Evolutionary conservation across 169 alveolate species (phyloP).

Genomic region (Eimeria sp.): DNA sequence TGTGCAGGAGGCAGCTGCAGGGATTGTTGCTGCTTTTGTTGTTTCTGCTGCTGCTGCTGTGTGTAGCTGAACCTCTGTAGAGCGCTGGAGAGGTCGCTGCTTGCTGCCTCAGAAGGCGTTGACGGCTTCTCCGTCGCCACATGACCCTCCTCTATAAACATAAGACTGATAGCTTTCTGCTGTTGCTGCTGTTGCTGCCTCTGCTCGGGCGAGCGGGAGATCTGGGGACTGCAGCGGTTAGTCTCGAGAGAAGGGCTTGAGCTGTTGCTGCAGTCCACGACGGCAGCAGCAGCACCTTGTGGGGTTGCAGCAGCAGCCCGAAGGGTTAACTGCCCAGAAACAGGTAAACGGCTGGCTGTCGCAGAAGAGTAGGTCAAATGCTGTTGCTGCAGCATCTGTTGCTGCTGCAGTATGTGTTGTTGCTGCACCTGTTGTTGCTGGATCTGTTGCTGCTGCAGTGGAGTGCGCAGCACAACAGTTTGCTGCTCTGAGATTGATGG

Average conservation of each 20-base stretch:
- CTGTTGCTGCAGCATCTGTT: background rate
- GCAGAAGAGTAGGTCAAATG: background rate
- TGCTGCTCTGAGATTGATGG: background rate
- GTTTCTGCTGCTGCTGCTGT: conserved; percentile 38
- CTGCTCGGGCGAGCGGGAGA: background rate
- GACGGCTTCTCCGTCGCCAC: conserved; percentile 64
- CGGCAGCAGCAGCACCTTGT: background rate
- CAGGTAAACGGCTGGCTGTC: background rate
- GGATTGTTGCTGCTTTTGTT: background rate
- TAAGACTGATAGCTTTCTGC: background rate
- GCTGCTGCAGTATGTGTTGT: background rate
- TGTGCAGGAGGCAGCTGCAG: background rate
- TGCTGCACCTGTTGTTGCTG: background rate
- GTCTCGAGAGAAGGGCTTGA: background rate
- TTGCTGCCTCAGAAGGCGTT: conserved; percentile 3
- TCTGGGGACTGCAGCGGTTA: background rate
- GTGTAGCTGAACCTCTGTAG: background rate
- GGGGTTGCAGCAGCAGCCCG: conserved; percentile 4
- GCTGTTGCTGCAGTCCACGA: background rate
- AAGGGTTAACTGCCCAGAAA: background rate
- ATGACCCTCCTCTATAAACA: conserved; percentile 40
- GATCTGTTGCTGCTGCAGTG: conserved; percentile 16
- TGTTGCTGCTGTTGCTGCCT: conserved; percentile 24
- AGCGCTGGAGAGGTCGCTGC: conserved; percentile 41
- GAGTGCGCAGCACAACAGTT: background rate